Base-by-base conservation (phyloP, 805 yeast species). In the Wickerhamiella occidentalis region DNA sequence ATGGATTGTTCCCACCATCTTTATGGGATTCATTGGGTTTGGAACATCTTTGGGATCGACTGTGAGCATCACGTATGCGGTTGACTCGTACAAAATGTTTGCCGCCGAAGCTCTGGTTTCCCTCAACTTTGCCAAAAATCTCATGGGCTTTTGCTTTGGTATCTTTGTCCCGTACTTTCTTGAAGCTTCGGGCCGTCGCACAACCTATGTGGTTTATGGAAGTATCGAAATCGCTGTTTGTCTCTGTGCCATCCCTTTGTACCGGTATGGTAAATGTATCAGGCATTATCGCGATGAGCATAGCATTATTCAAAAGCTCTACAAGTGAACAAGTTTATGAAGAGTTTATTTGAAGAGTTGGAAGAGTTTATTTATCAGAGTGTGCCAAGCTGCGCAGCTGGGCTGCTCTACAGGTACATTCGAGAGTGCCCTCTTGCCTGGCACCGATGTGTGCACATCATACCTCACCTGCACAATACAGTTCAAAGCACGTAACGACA, bases 21-120 rank as follows among this genome's bases (percentile, higher is more conserved):
- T 78, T 57, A 68, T 77, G 55, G 80, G 78, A 0, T 63, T 76
- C 40, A 64, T 77, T 29, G 73, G 79, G 17, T 78, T 77, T 61
- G 83, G 82, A 6, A 73, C 79, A 52, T 73, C 79, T 2, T 64
- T 78, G 55, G 79, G 79, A 1, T 74, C 80, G 23, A 78, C 82
- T 6, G 74, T 79, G 1, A 76, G 79, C 25, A 77, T 77, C 51
- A 77, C 82, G 1, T 77, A 71, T 58, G 69, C 77, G 2, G 78
- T 78, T 21, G 82, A 78, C 58, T 69, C 74, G 11, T 77, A 78
- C 60, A 71, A 71, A 51, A 66, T 70, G 67, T 76, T 70, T 65
- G 80, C 83, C 0, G 69, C 77, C 2, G 82, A 78, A 56, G 69
- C 78, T 0, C 65, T 78, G 29, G 83, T 78, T 2, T 68, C 79